These are phyloP conservation scores for Sophora flavescens DNA, from an alignment of 306 rosid species.

Conservation along the genomic window DNA sequence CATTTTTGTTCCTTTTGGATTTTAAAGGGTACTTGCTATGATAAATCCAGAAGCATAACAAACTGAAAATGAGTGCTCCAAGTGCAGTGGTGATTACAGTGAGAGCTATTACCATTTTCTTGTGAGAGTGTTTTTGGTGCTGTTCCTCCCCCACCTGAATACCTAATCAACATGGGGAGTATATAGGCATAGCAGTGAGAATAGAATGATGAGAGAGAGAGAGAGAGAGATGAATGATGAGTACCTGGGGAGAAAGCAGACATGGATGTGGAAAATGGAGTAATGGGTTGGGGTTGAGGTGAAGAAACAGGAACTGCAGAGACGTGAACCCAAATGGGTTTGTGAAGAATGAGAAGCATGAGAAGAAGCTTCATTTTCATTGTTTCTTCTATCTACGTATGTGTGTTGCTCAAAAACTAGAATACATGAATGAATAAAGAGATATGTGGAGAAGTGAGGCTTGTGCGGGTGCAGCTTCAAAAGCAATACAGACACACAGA, in stretches of 20 bases:
- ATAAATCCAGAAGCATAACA: conserved; percentile 67
- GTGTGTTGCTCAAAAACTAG: background rate
- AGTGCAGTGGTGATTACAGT: conserved; percentile 50
- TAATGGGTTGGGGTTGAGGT: conserved; percentile 43
- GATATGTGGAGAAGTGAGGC: background rate
- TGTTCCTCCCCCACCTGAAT: conserved; percentile 47
- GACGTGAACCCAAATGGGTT: conserved; percentile 52
- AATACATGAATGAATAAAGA: no score
- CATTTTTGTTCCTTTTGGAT: conserved; percentile 49
- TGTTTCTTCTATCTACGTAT: conserved; percentile 1
- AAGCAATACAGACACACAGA: no score
- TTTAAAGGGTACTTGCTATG: conserved; percentile 48
- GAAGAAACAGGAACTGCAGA: conserved; percentile 40
- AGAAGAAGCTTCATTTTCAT: conserved; percentile 58
- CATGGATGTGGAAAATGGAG: conserved; percentile 54
- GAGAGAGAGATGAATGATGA: conserved; percentile 11
- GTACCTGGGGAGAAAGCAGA: conserved; percentile 68
- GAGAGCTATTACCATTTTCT: conserved; percentile 59
- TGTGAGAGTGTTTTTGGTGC: conserved; percentile 51
- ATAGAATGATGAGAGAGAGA: background rate
- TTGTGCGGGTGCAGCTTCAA: background rate
- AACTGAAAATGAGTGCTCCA: conserved; percentile 45
- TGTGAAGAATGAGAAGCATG: conserved; percentile 37
- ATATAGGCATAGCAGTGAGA: background rate
- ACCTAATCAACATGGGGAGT: conserved; percentile 47